Evolutionary conservation across 306 rosid genomes (phyloP).

Genomic region (Vigna mungo): DNA sequence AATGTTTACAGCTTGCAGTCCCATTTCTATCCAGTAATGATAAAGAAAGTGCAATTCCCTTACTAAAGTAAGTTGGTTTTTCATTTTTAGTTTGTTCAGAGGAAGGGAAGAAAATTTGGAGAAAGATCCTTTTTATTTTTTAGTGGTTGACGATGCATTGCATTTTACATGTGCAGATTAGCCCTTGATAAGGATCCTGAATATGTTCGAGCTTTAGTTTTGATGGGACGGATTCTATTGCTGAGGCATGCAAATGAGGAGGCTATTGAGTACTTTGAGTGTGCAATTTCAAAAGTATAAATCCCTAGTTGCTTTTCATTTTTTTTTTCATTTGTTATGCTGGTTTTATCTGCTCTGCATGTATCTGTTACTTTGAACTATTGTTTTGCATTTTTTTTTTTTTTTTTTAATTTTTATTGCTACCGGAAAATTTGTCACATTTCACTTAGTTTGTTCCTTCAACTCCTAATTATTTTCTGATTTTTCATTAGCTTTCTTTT

Average conservation of each 20-base stretch:
- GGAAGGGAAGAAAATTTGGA: conserved; percentile 19
- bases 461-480: conserved; percentile 36
- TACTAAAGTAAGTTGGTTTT: conserved; percentile 64
- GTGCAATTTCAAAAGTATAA: conserved; percentile 77
- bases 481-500: conserved; percentile 65
- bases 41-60: conserved; percentile 71
- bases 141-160: conserved; percentile 41
- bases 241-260: conserved; percentile 67
- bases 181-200: conserved; percentile 94
- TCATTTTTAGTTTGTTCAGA: conserved; percentile 27
- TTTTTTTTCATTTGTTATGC: conserved; percentile 31
- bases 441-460: conserved; percentile 33
- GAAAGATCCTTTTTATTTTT: neutral
- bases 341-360: conserved; percentile 12
- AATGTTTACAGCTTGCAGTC: conserved; percentile 74
- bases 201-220: conserved; percentile 67
- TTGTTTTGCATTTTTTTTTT: neutral
- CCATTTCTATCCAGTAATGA: conserved; percentile 62
- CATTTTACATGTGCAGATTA: conserved; percentile 55
- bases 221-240: conserved; percentile 81
- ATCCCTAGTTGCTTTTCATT: neutral
- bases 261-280: conserved; percentile 69
- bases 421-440: conserved; percentile 9
- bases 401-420: conserved; percentile 23
- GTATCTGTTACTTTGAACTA: conserved; percentile 20